Percentiles rank a stretch among this genome's conserved stretches.
Evolutionary conservation across 2,329 filamentous ascomycete species (phyloP).

Genomic region (Stachybotrys chartarum): DNA sequence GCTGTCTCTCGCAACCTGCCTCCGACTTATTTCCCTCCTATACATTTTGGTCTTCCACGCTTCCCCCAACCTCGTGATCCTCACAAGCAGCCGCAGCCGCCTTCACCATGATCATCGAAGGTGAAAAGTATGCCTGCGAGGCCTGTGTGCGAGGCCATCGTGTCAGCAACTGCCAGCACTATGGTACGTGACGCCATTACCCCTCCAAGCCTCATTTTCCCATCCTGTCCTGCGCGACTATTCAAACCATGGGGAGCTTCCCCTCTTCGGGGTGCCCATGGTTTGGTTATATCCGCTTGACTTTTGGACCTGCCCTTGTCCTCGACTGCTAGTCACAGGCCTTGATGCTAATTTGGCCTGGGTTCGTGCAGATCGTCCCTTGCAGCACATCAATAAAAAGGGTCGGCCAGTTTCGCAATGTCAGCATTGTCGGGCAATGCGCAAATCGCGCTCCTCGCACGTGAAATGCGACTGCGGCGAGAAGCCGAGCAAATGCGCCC

Average conservation of each 20-base stretch:
- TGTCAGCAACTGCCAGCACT: constrained; percentile 96
- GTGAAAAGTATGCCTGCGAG: constrained; percentile 96
- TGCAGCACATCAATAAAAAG: constrained; percentile 96
- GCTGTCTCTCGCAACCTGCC: constrained; percentile 1
- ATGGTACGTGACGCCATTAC: constrained; percentile 56
- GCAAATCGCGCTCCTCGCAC: constrained; percentile 92
- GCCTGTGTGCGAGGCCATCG: constrained; percentile 97
- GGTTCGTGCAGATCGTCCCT: constrained; percentile 62
- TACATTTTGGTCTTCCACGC: background rate
- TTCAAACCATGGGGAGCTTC: background rate
- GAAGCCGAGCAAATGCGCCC: constrained; percentile 68
- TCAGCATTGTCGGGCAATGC: constrained; percentile 89
- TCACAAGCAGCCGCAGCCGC: background rate
- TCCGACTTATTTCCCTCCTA: constrained; percentile 2
- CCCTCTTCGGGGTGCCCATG: background rate
- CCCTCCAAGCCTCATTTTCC: constrained; percentile 4
- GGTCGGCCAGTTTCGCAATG: constrained; percentile 97
- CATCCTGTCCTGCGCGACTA: background rate
- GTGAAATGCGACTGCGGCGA: constrained; percentile 96
- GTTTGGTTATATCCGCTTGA: background rate
- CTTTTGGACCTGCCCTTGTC: too few relatives aligned
- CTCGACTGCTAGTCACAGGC: background rate
- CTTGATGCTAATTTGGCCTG: constrained; percentile 14
- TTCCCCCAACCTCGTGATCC: constrained; percentile 1
- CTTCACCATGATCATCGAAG: constrained; percentile 71